Percentiles rank a stretch among this genome's conserved stretches.
Conservation (phyloP, 2,329 filamentous ascomycete genomes). For the Apiospora pterosperma region DNA sequence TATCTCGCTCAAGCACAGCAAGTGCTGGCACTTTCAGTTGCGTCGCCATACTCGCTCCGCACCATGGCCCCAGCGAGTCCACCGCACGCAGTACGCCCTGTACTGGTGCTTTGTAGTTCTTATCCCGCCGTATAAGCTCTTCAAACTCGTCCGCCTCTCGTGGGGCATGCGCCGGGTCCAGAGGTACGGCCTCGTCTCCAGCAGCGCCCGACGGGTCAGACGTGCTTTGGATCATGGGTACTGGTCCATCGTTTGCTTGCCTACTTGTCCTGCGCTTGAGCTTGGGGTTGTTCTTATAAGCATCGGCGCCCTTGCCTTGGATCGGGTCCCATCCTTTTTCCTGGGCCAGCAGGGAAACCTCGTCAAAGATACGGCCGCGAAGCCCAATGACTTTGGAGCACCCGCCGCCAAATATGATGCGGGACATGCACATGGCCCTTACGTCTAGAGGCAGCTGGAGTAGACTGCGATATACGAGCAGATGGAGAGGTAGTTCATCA, state of each 20-base stretch:
- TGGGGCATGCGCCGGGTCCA: slow-evolving; percentile 39
- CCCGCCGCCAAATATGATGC: slow-evolving; percentile 82
- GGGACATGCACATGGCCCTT: slow-evolving; percentile 80
- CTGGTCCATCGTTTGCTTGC: slow-evolving; percentile 18
- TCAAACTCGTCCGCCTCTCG: slow-evolving; percentile 58
- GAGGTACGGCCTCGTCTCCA: slow-evolving; percentile 18
- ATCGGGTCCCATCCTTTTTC: slow-evolving; percentile 75
- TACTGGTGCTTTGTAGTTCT: slow-evolving; percentile 35
- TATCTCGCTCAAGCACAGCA: slow-evolving; percentile 67
- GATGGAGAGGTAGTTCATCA: slow-evolving; percentile 75
- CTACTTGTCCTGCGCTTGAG: slow-evolving; percentile 30
- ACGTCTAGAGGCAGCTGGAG: slow-evolving; percentile 77
- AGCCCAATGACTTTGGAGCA: slow-evolving; percentile 77
- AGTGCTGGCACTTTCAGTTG: slow-evolving; percentile 67
- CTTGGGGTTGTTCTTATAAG: slow-evolving; percentile 44
- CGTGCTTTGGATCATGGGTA: slow-evolving; percentile 17
- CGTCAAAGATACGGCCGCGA: slow-evolving; percentile 71
- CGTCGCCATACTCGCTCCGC: slow-evolving; percentile 67
- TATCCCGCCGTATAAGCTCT: slow-evolving; percentile 47
- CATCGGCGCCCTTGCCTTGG: slow-evolving; percentile 63
- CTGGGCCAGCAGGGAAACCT: slow-evolving; percentile 65
- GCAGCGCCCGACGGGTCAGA: slow-evolving; percentile 9
- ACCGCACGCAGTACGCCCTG: slow-evolving; percentile 63
- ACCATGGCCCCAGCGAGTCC: slow-evolving; percentile 70
- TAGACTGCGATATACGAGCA: slow-evolving; percentile 73